Percentiles rank a stretch among this genome's conserved stretches.
Evolutionary conservation across 441 rosid genomes (phyloP).

Genomic region (Jatropha multifida): DNA sequence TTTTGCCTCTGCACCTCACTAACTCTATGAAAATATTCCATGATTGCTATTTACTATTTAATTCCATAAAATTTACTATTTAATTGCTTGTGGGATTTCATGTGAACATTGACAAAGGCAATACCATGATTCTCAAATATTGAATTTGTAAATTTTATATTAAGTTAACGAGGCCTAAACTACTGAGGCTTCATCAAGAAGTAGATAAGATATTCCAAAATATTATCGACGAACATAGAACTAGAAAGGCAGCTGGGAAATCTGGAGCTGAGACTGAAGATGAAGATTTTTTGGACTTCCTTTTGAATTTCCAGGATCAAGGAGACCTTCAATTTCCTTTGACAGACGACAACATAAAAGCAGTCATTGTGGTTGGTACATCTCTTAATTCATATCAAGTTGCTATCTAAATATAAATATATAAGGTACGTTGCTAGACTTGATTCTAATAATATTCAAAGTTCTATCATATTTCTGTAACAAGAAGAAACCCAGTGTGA

Average conservation of each 20-base stretch:
- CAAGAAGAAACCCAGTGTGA: too few relatives aligned
- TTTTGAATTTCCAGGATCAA: slow-evolving; percentile 14
- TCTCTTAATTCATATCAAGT: neutral
- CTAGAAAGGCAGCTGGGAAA: neutral
- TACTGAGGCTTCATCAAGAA: neutral
- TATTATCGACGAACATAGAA: slow-evolving; percentile 19
- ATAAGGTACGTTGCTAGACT: too few relatives aligned
- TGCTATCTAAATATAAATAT: neutral
- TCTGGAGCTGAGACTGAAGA: neutral
- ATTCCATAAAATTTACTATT: too few relatives aligned
- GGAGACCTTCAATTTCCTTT: slow-evolving; percentile 15
- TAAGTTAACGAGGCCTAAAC: neutral
- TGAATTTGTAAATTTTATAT: too few relatives aligned
- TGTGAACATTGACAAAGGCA: too few relatives aligned
- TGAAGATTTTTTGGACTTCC: slow-evolving; percentile 18
- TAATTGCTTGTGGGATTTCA: too few relatives aligned
- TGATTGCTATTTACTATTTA: too few relatives aligned
- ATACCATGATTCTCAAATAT: too few relatives aligned
- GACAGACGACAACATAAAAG: slow-evolving; percentile 21
- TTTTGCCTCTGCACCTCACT: too few relatives aligned
- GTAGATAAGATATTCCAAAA: slow-evolving; percentile 1
- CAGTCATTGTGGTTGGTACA: neutral
- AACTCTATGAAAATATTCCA: too few relatives aligned
- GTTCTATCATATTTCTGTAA: too few relatives aligned
- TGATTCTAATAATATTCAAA: too few relatives aligned